phyloP scores from a whole-genome alignment of 208 protist species.

The Leishmania guyanensis region DNA sequence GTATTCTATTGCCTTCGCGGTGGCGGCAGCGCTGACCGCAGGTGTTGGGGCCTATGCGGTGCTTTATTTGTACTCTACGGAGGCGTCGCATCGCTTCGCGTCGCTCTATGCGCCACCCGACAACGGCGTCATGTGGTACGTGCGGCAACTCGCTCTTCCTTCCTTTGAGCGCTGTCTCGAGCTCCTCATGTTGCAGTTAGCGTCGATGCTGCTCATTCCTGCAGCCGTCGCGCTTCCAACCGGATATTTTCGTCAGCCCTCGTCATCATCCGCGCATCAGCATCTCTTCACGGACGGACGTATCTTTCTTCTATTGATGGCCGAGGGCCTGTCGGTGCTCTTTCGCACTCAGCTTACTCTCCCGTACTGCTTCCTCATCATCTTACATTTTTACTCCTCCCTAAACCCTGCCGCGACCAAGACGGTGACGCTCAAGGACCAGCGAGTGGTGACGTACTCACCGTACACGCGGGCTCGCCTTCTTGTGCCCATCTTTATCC shows the following conservation, averaged over 20 bases:
- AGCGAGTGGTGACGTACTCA: conserved; percentile 43
- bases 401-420: conserved; percentile 40
- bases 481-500: conserved; percentile 57
- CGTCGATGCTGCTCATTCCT: conserved; percentile 45
- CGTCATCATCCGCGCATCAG: conserved; percentile 10
- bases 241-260: conserved; percentile 16
- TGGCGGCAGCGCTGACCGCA: conserved; percentile 11
- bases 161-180: conserved; percentile 57
- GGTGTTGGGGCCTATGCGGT: conserved; percentile 35
- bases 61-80: conserved; percentile 27
- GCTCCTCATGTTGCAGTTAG: conserved; percentile 58
- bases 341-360: conserved; percentile 50
- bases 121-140: conserved; percentile 76
- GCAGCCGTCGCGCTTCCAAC: conserved; percentile 33
- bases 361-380: conserved; percentile 42
- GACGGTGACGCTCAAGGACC: conserved; percentile 27
- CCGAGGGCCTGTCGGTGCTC: conserved; percentile 50
- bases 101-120: conserved; percentile 77
- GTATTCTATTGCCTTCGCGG: conserved; percentile 12
- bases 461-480: conserved; percentile 40
- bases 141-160: conserved; percentile 67
- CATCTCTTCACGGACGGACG: conserved; percentile 44
- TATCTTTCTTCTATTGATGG: conserved; percentile 51
- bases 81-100: conserved; percentile 21
- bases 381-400: conserved; percentile 66